phyloP scores from a whole-genome alignment of 2,329 filamentous ascomycete genomes.

The Colletotrichum shisoi region DNA sequence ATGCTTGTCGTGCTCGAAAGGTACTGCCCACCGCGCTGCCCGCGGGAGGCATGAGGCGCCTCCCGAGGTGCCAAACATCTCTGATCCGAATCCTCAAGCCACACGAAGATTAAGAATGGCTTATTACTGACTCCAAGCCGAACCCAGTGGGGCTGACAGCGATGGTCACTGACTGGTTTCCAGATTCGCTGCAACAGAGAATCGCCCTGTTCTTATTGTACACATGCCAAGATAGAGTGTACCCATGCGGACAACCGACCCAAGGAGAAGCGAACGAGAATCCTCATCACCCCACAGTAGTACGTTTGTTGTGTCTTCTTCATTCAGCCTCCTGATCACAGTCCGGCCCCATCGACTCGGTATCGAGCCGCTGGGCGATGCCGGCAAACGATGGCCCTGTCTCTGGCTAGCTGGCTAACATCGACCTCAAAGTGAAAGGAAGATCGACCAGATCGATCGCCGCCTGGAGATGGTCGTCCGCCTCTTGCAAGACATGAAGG shows the following conservation, averaged over 20 bases:
- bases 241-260: conserved; percentile 47
- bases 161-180: background rate
- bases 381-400: no score
- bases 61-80: no score
- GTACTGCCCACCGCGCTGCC: conserved; percentile 32
- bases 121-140: conserved; percentile 10
- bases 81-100: no score
- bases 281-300: conserved; percentile 52
- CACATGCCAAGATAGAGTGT: conserved; percentile 51
- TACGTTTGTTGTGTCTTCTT: conserved; percentile 41
- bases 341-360: no score
- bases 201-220: conserved; percentile 49
- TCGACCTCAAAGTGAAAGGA: conserved; percentile 46
- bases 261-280: conserved; percentile 50
- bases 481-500: conserved; percentile 49
- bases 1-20: conserved; percentile 48
- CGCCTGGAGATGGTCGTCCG: conserved; percentile 49
- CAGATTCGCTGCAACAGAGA: conserved; percentile 52
- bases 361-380: background rate
- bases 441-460: conserved; percentile 52
- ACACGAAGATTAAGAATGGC: background rate
- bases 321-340: background rate
- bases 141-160: background rate
- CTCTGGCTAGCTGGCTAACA: conserved; percentile 7
- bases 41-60: no score